Evolutionary conservation across 257 asterid genomes (phyloP), one percentile per base, ranked within the genome.

Genomic region (Plectranthus barbatus): DNA sequence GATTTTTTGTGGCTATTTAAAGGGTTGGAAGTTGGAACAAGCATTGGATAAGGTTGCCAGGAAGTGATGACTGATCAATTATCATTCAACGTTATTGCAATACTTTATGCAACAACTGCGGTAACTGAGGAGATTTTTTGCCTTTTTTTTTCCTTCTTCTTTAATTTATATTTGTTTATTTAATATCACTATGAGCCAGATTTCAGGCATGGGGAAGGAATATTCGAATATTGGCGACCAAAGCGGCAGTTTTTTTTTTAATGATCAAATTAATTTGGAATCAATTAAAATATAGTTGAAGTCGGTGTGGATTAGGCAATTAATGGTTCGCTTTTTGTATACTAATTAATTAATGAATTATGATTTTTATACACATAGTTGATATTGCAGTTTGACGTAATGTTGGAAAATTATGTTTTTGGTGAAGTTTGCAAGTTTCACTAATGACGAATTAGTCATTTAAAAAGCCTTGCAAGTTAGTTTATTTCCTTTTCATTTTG

Each of bases 21-120:
- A 72, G 68, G 62, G 67, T 60, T 29, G 53, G 56, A 54, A 41
- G 8, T n/a, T n/a, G n/a, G n/a, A n/a, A n/a, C n/a, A n/a, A 51
- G 60, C 39, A 52, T 21, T 71, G 80, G 85, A 80, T 80, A 76
- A 80, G 85, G 58, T 54, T 67, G 80, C 80, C 80, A 67, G 73
- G 56, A n/a, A n/a, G n/a, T n/a, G n/a, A n/a, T n/a, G n/a, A n/a
- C n/a, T 41, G 73, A 49, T 14, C n/a, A 54, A 19, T 60, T 66
- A 64, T 29, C 14, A 14, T 36, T 44, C 76, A 41, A 41, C 4
- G 64, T 57, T 57, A 11, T 34, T 4, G 13, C 23, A 39, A 8
- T 64, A 39, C 56, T 56, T 64, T 56, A 46, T 56, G 44, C 23
- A 11, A 15, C 4, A 20, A 20, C 19, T 13, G 5, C 5, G 15